phyloP scores from a whole-genome alignment of 495 filamentous ascomycete genomes.

The Cercophora newfieldiana region DNA sequence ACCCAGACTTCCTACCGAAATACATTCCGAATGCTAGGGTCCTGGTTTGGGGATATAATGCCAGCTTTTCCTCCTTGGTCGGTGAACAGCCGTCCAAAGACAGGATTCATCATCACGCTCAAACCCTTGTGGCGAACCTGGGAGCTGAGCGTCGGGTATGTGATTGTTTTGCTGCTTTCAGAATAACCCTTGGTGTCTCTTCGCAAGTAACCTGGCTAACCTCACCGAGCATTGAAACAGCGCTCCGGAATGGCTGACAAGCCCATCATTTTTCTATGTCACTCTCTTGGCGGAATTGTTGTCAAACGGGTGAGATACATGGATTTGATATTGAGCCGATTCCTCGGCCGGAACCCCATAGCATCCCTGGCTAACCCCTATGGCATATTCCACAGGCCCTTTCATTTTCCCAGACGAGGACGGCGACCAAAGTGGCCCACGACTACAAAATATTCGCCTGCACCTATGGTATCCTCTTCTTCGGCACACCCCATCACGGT shows the following conservation, averaged over 20 bases:
- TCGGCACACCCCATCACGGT: constrained; percentile 16
- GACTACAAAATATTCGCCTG: constrained; percentile 17
- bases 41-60: constrained; percentile 17
- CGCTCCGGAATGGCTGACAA: constrained; percentile 9
- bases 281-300: constrained; percentile 17
- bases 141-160: constrained; percentile 14
- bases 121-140: constrained; percentile 17
- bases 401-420: constrained; percentile 13
- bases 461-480: constrained; percentile 18
- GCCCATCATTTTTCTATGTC: constrained; percentile 18
- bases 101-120: constrained; percentile 16
- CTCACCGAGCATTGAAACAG: too few relatives aligned
- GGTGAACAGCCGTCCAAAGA: constrained; percentile 10
- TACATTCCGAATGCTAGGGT: constrained; percentile 7
- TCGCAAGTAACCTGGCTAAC: too few relatives aligned
- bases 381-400: constrained; percentile 3
- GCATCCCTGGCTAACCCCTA: neutral
- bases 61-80: constrained; percentile 4
- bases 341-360: too few relatives aligned
- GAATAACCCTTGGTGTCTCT: too few relatives aligned
- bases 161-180: neutral
- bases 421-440: constrained; percentile 9
- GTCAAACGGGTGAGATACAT: constrained; percentile 16
- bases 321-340: too few relatives aligned
- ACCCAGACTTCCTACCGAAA: constrained; percentile 12